Conservation (phyloP, 495 filamentous ascomycete genomes). For the Chaetomium cochliodes region DNA sequence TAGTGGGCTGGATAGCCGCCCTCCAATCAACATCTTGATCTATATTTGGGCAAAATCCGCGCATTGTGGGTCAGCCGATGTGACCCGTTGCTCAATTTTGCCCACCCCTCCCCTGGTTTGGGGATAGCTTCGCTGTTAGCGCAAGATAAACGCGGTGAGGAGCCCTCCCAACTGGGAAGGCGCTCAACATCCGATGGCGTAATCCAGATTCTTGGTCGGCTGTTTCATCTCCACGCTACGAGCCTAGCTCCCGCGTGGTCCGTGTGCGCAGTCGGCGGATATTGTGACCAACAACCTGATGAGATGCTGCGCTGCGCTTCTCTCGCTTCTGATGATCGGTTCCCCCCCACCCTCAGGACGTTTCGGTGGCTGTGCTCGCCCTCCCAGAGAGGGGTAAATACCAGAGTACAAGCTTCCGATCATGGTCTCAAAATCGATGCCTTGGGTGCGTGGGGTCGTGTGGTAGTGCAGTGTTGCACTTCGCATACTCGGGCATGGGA, state of each 20-base stretch:
- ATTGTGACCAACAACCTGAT: background rate
- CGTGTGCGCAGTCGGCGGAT: slow-evolving; percentile 8
- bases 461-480: slow-evolving; percentile 10
- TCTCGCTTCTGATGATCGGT: slow-evolving; percentile 14
- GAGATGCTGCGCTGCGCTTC: slow-evolving; percentile 14
- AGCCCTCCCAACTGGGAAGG: background rate
- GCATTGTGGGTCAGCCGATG: background rate
- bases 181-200: slow-evolving; percentile 6
- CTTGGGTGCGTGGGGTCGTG: background rate
- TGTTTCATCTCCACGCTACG: slow-evolving; percentile 16
- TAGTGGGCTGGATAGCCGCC: slow-evolving; percentile 14
- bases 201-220: slow-evolving; percentile 15
- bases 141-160: slow-evolving; percentile 9
- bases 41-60: slow-evolving; percentile 22
- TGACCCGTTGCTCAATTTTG: background rate
- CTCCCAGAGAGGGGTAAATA: slow-evolving; percentile 8
- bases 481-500: background rate
- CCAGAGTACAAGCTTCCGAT: background rate
- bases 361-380: slow-evolving; percentile 12
- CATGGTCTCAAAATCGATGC: background rate
- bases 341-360: slow-evolving; percentile 2
- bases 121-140: background rate
- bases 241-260: slow-evolving; percentile 7
- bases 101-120: slow-evolving; percentile 6
- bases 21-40: slow-evolving; percentile 15